Conservation (phyloP, 768 basidiomycete species). For the Suillus paluster region DNA sequence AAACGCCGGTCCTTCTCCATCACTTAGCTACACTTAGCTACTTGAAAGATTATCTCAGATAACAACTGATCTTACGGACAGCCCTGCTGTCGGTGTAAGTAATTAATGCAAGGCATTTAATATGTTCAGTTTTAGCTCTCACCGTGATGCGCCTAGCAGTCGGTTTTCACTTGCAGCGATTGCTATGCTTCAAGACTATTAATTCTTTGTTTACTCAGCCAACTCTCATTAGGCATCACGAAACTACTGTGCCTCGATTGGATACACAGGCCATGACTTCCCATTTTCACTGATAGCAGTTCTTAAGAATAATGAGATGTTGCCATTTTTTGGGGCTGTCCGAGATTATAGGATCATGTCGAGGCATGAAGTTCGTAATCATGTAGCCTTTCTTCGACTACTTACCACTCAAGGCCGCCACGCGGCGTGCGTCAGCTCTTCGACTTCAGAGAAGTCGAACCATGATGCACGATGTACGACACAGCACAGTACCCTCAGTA, state of each 20-base stretch:
- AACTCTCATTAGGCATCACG: no score
- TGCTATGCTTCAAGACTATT: neutral
- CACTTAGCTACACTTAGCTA: no score
- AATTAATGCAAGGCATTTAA: neutral
- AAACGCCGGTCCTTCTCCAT: neutral
- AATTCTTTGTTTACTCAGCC: no score
- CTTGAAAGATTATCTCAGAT: neutral
- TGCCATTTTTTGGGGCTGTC: neutral
- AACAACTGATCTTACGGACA: no score
- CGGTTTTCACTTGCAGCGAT: neutral
- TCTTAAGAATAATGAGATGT: neutral
- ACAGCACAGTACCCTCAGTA: neutral
- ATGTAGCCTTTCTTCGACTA: neutral
- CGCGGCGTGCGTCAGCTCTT: neutral
- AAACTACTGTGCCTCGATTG: neutral
- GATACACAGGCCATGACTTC: neutral
- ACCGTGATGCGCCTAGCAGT: neutral
- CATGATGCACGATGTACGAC: neutral
- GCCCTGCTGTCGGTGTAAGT: no score
- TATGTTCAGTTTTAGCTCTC: neutral
- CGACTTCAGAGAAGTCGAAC: neutral
- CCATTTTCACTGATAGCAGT: neutral
- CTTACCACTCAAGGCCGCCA: neutral
- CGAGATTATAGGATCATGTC: neutral
- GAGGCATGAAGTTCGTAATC: neutral